Conservation (phyloP, 2,329 filamentous ascomycete genomes). For the Fusarium kyushuense region DNA sequence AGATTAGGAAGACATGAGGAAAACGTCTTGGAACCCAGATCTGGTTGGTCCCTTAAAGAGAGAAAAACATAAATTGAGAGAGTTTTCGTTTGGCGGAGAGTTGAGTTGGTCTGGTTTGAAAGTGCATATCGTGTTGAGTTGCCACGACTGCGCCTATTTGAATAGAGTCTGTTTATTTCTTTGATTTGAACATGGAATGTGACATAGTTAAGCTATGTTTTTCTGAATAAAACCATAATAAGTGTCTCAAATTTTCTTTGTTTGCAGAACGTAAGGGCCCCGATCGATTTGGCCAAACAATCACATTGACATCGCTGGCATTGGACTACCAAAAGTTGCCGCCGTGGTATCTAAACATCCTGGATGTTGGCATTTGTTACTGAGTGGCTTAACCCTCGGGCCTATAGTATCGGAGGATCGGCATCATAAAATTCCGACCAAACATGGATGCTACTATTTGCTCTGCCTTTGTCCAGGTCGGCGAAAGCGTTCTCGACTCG, state of each 20-base stretch:
- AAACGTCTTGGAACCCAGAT: no score
- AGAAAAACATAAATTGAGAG: no score
- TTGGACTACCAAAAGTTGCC: constrained; percentile 31
- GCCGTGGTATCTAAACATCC: no score
- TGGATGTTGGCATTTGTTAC: no score
- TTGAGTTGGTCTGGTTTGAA: no score
- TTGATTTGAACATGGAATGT: constrained; percentile 66
- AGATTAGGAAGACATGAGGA: no score
- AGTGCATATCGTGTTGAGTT: no score
- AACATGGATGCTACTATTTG: constrained; percentile 39
- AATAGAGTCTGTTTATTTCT: constrained; percentile 57
- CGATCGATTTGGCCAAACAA: constrained; percentile 19
- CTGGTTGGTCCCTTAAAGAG: no score
- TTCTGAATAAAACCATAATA: background rate
- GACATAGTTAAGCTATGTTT: constrained; percentile 45
- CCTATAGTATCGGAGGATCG: constrained; percentile 37
- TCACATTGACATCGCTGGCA: constrained; percentile 28
- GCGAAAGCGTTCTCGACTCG: constrained; percentile 39
- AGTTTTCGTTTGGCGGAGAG: no score
- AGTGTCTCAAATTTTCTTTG: constrained; percentile 13
- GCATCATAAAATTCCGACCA: constrained; percentile 40
- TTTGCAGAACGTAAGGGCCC: constrained; percentile 38
- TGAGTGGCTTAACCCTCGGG: constrained; percentile 29
- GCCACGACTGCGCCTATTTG: background rate
- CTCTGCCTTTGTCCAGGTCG: constrained; percentile 28